Conservation (phyloP, 1,139 yeast species). For the Trichomonascaceae sp. region DNA sequence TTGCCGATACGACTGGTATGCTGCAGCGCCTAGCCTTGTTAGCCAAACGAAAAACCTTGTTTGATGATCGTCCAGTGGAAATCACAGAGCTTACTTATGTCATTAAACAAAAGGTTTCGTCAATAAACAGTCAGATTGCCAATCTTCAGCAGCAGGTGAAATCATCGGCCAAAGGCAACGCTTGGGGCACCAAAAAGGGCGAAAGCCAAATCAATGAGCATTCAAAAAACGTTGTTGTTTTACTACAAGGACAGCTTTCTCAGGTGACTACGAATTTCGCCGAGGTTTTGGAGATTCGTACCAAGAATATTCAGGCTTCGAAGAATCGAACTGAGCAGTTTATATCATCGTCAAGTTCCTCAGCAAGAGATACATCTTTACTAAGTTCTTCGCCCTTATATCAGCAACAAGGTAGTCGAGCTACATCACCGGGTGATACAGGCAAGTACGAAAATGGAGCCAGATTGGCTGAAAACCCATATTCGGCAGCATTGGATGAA, state of each 20-base stretch:
- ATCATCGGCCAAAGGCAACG: conserved; percentile 20
- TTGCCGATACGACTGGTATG: conserved; percentile 80
- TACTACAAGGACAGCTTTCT: conserved; percentile 82
- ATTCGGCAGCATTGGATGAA: conserved; percentile 19
- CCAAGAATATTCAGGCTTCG: conserved; percentile 73
- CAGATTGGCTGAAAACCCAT: conserved; percentile 32
- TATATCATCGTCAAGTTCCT: conserved; percentile 45
- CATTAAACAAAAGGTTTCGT: conserved; percentile 86
- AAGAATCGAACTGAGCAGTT: conserved; percentile 82
- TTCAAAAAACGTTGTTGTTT: conserved; percentile 78
- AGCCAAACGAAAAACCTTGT: conserved; percentile 87
- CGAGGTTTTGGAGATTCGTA: conserved; percentile 79
- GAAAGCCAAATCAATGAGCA: conserved; percentile 63
- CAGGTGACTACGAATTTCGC: conserved; percentile 91
- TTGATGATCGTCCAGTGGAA: conserved; percentile 92
- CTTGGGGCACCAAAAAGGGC: conserved; percentile 36
- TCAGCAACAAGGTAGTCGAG: conserved; percentile 8
- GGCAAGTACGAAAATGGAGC: conserved; percentile 4
- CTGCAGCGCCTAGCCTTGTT: conserved; percentile 71
- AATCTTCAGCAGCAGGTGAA: conserved; percentile 47
- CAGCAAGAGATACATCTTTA: conserved; percentile 25
- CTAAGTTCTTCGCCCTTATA: conserved; percentile 15
- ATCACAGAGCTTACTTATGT: conserved; percentile 88
- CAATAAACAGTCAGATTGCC: conserved; percentile 72
- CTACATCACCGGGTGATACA: conserved; percentile 9